Conservation (phyloP, 768 basidiomycete genomes). For the Nidularia pulvinata region DNA sequence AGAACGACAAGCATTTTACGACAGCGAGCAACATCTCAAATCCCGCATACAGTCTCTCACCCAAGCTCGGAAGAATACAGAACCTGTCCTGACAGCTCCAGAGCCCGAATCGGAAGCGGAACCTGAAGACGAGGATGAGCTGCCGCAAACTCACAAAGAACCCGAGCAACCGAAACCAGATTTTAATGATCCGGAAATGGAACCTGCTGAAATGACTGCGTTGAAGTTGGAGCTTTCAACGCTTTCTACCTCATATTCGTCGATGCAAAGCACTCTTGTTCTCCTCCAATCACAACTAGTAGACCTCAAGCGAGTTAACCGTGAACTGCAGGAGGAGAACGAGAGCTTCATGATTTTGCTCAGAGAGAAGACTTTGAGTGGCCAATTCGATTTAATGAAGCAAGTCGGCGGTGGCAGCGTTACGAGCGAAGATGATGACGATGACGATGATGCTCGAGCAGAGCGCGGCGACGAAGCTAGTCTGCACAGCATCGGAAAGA, state of each 20-base stretch:
- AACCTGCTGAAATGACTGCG: conserved; percentile 88
- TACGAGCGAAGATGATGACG: conserved; percentile 33
- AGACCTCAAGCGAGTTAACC: conserved; percentile 88
- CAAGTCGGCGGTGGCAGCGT: conserved; percentile 54
- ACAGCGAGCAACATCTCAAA: conserved; percentile 93
- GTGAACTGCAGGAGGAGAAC: conserved; percentile 92
- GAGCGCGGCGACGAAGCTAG: conserved; percentile 52
- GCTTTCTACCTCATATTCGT: conserved; percentile 81
- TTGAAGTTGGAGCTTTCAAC: conserved; percentile 85
- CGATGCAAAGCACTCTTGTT: conserved; percentile 82
- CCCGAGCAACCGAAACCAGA: conserved; percentile 25
- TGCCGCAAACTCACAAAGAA: conserved; percentile 2
- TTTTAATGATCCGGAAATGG: conserved; percentile 63
- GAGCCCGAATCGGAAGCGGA: conserved; percentile 41
- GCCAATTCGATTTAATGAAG: conserved; percentile 78
- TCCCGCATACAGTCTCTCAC: conserved; percentile 83
- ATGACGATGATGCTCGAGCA: conserved; percentile 34
- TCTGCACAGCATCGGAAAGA: conserved; percentile 55
- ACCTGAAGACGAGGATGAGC: conserved; percentile 29
- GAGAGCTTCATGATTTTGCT: conserved; percentile 96
- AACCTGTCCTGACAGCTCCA: conserved; percentile 28
- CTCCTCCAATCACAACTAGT: conserved; percentile 83
- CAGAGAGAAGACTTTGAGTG: conserved; percentile 88
- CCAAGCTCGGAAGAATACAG: conserved; percentile 59
- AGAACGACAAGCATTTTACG: conserved; percentile 90